These are phyloP conservation scores for Citrullus amarus DNA, from an alignment of 306 rosid genomes.

Conservation along the genomic window DNA sequence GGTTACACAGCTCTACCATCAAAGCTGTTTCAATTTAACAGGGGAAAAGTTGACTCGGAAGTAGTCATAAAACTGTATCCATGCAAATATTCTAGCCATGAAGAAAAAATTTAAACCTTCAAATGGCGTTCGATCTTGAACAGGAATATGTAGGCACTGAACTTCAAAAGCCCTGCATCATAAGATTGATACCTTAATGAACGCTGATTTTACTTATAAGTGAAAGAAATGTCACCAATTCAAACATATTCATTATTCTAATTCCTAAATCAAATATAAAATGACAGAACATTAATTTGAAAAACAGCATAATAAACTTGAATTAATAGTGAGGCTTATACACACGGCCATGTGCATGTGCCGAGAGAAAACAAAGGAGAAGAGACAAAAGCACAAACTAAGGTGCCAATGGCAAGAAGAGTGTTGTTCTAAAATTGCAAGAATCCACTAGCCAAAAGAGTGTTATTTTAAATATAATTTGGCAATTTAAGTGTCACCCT, in stretches of 20 bases:
- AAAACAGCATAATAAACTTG: background rate
- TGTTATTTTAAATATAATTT: no score
- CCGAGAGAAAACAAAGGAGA: background rate
- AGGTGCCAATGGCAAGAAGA: background rate
- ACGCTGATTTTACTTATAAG: background rate
- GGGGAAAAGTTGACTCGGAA: background rate
- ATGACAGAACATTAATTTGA: background rate
- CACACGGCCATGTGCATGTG: background rate
- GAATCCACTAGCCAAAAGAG: no score
- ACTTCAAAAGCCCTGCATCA: slow-evolving; percentile 78
- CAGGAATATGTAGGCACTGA: slow-evolving; percentile 84
- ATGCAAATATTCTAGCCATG: background rate
- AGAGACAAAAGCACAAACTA: background rate
- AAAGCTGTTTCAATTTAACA: background rate
- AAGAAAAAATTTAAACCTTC: slow-evolving; percentile 49
- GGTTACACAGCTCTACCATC: background rate
- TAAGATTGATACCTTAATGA: background rate
- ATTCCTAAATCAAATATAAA: background rate
- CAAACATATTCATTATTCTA: background rate
- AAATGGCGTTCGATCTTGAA: slow-evolving; percentile 69
- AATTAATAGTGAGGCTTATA: background rate
- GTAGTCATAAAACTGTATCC: background rate
- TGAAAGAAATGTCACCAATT: background rate
- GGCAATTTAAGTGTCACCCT: no score
- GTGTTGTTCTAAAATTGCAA: no score